Base-by-base conservation (phyloP, 2,329 filamentous ascomycete species). In the Aspergillus viridinutans region DNA sequence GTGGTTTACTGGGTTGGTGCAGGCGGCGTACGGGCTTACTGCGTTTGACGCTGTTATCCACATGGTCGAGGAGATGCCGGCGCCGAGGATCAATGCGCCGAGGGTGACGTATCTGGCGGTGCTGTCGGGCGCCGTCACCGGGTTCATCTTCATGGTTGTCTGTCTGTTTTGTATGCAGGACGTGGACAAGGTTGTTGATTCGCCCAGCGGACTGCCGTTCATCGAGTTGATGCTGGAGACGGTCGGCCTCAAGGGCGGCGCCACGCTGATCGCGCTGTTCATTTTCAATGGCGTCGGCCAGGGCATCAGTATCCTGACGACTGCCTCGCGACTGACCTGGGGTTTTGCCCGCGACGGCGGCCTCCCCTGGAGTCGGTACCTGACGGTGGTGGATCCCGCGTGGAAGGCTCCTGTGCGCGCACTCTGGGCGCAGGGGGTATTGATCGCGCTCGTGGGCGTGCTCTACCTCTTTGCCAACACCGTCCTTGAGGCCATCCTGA, bases 11-110 rank as follows among this genome's bases (percentile, higher is more conserved):
- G 83, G 83, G 3, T 76, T 85, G 1, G 75, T 85, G 0, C 82
- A 85, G 61, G 78, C 80, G 1, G 82, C 82, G 0, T 85, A 84
- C 54, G 82, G 80, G 1, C 68, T 83, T 17, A 83, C 81, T 0
- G 82, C 82, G 1, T 84, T 85, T 59, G 83, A 85, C 62, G 80
- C 82, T 0, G 82, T 83, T 35, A 83, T 84, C 40, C 83, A 85
- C 64, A 78, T 85, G 74, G 79, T 82, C 2, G 82, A 85, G 60
- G 82, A 84, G 62, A 81, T 84, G 1, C 81, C 82, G 1, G 69
- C 74, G 3, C 81, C 82, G 1, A 70, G 80, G 29, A 77, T 70
- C 38, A 83, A 82, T 55, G 79, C 78, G 0, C 82, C 82, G 0
- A 73, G 72, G 17, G 76, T 80, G 3, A 83, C 84, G 59, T 83